A percentile compares a stretch with the other conserved stretches of the same genome.
phyloP scores from a whole-genome alignment of 2,329 filamentous ascomycete genomes.

The Aspergillus costaricaensis region DNA sequence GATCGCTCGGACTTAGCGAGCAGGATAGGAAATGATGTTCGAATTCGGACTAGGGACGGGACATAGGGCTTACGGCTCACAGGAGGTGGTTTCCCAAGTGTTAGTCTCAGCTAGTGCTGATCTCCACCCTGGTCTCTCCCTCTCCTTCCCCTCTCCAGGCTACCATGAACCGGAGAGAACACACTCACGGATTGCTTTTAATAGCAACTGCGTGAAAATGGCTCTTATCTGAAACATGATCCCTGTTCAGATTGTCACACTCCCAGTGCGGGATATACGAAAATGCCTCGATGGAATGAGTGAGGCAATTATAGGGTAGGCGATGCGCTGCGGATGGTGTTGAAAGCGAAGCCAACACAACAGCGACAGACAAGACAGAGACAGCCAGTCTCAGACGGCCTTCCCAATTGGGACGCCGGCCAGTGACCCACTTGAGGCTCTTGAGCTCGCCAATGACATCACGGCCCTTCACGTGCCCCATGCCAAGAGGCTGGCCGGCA shows the following conservation, averaged over 20 bases:
- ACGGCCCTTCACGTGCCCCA: not conserved
- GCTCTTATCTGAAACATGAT: not conserved
- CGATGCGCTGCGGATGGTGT: not conserved
- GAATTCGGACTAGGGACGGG: not conserved
- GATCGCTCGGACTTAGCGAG: not conserved
- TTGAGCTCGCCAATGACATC: constrained; percentile 10
- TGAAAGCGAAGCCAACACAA: not conserved
- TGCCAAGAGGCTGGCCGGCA: constrained; percentile 12
- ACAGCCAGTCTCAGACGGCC: not conserved
- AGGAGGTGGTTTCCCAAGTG: not conserved
- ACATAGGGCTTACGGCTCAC: constrained; percentile 1
- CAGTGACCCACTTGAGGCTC: constrained; percentile 11
- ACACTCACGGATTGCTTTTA: not conserved
- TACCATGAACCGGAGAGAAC: not conserved
- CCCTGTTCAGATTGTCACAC: not conserved
- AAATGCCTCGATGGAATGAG: not conserved
- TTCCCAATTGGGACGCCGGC: not conserved
- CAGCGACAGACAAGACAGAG: not conserved
- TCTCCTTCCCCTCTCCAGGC: not conserved
- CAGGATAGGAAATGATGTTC: not conserved
- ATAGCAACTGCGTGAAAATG: not conserved
- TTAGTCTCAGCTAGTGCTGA: not conserved
- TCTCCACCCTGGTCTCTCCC: not conserved
- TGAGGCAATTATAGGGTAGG: not conserved
- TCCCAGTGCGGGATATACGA: not conserved